Evolutionary conservation across 306 rosid species (phyloP).

Genomic region (Pyrus pyrifolia): DNA sequence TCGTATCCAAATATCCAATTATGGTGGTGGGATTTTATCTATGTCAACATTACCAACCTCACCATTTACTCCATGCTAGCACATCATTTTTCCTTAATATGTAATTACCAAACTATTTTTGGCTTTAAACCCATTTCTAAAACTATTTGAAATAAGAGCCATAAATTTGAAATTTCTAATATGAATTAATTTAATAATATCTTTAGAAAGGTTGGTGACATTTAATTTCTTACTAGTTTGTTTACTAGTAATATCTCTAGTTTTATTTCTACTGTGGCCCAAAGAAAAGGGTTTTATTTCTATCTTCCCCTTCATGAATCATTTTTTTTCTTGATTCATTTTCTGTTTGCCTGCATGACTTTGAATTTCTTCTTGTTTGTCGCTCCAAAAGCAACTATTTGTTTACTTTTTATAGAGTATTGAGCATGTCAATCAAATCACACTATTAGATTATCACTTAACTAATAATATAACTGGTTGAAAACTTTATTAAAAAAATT

Average conservation of each 20-base stretch:
- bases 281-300: background rate
- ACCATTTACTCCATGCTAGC: background rate
- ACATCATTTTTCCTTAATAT: background rate
- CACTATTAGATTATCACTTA: too few species aligned
- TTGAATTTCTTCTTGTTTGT: conserved; percentile 13
- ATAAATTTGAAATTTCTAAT: background rate
- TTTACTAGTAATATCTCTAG: background rate
- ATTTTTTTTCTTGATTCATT: background rate
- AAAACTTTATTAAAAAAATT: too few species aligned
- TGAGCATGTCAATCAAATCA: too few species aligned
- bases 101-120: background rate
- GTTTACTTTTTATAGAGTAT: background rate
- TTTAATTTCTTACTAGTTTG: background rate
- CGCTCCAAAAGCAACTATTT: conserved; percentile 15
- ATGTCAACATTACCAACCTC: background rate
- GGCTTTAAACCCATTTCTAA: background rate
- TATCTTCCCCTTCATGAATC: background rate
- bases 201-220: background rate
- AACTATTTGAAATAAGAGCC: background rate
- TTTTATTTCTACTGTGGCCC: background rate
- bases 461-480: too few species aligned
- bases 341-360: background rate
- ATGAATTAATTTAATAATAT: background rate
- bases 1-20: background rate
- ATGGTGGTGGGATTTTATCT: background rate